Evolutionary conservation across 140 eudicot genomes (phyloP), one percentile per base, ranked within the genome.

Genomic region (Artemisia princeps): DNA sequence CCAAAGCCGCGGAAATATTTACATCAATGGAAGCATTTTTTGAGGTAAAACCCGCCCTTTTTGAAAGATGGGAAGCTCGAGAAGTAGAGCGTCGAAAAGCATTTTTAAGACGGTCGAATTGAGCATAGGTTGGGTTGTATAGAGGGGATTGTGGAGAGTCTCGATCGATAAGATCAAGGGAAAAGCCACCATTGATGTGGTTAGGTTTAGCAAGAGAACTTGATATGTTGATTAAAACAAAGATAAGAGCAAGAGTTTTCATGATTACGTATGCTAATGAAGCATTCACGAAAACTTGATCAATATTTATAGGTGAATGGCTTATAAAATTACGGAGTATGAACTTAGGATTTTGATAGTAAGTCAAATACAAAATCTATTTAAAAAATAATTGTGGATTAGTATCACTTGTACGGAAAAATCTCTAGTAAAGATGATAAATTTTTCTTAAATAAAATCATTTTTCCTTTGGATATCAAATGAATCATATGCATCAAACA

Each of bases 141-240:
- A 76, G 55, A 3, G 94, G 95, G 9, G 90, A 87, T 12, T 42
- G 69, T 9, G 81, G 80, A 4, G 91, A 82, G 72, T 84, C 90
- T 30, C 86, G 79, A 20, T 84, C 84, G 20, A 84, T 77, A 26
- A 84, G 79, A 63, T 81, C 81, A 6, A 60, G 22, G 2, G 84
- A 76, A 71, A 78, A 78, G 2, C 86, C 68, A n/a, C 37, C 49
- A 1, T 10, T 2, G 8, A 45, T 28, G 17, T 9, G 46, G 60
- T 3, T 13, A 5, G 73, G 10, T 16, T n/a, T 74, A 13, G 73
- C 30, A 19, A 57, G 33, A 45, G 30, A 56, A 66, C 20, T 48
- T 2, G 62, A 45, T 14, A 74, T 12, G 0, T 55, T 58, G 42
- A 66, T 40, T 2, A 33, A 10, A 17, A 74, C 48, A 66, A 20